phyloP scores from a whole-genome alignment of 768 basidiomycete species.

The Kwoniella shandongensis region DNA sequence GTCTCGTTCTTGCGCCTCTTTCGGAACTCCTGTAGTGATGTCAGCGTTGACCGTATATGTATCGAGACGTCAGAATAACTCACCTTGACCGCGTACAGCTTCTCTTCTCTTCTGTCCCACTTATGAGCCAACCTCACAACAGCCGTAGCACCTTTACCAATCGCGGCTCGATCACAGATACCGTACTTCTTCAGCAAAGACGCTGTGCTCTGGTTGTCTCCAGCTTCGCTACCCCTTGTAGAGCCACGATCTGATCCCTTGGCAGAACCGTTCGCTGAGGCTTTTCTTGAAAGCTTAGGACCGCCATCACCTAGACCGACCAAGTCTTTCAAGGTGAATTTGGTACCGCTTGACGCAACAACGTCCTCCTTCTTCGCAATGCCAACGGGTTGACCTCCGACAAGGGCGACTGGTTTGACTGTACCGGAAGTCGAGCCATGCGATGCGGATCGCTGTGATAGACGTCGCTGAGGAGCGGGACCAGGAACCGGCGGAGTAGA shows the following conservation, averaged over 20 bases:
- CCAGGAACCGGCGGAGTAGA: conserved; percentile 12
- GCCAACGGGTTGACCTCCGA: conserved; percentile 30
- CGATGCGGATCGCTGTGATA: conserved; percentile 28
- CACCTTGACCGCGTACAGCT: conserved; percentile 97
- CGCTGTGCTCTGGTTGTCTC: conserved; percentile 58
- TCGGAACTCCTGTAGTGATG: conserved; percentile 80
- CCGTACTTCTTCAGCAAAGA: conserved; percentile 87
- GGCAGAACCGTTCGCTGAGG: conserved; percentile 60
- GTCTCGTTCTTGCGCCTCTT: conserved; percentile 97
- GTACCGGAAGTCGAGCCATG: conserved; percentile 18
- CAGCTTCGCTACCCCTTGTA: conserved; percentile 60
- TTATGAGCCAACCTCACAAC: conserved; percentile 96
- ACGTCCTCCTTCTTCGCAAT: conserved; percentile 43
- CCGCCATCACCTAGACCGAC: conserved; percentile 58
- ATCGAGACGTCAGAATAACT: no score
- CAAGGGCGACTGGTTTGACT: conserved; percentile 22
- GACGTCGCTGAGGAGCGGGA: conserved; percentile 22
- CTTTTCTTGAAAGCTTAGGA: conserved; percentile 72
- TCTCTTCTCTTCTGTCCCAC: conserved; percentile 95
- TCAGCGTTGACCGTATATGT: conserved; percentile 11
- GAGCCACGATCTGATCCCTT: conserved; percentile 49
- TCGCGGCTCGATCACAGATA: conserved; percentile 92
- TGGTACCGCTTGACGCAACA: conserved; percentile 58
- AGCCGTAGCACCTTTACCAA: conserved; percentile 97
- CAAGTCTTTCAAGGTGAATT: conserved; percentile 83